Base-by-base conservation (phyloP, 129 eudicot species). In the Escallonia rubra region DNA sequence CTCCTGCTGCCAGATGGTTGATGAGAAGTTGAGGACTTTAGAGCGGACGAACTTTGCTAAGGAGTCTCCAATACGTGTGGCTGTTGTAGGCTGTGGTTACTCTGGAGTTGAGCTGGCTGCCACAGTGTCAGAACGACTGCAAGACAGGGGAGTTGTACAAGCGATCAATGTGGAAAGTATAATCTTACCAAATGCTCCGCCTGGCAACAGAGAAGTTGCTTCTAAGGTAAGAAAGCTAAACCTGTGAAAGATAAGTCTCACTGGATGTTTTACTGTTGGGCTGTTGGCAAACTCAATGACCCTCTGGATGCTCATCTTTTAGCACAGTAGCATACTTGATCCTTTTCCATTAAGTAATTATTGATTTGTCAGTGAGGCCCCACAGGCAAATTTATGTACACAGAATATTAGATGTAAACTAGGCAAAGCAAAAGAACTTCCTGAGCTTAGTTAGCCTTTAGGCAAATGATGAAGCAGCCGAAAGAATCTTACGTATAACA, bases 71-170 rank as follows among this genome's bases (percentile, higher is more conserved):
- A 85, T 93, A 48, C 79, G 85, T 62, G 96, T 93, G 68, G 96
- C 85, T 66, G 83, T 93, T 57, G 99, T 93, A 10, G 99, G 99
- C 62, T 89, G 96, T 82, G 99, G 99, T 80, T 93, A 93, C 77
- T 80, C 96, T 15, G 99, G 99, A 41, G 85, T 86, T 72, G 99
- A 93, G 42, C 74, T 93, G 60, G 99, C 93, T 62, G 99, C 96
- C 64, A 93, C 99, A 41, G 76, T 93, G 53, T 82, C 99, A 6
- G 99, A 93, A 69, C 83, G 96, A 75, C 80, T 93, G 84, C 81
- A 86, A 76, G 85, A 78, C 68, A 84, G 74, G 78, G 99, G 99
- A 75, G 63, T 82, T 67, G 90, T 93, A 64, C 87, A 93, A 76
- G 99, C 95, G 49, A 81, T 93, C 43, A 82, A 85, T 79, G 90